Conservation (phyloP, 345 rosid species). For the Melastoma malabathricum region DNA sequence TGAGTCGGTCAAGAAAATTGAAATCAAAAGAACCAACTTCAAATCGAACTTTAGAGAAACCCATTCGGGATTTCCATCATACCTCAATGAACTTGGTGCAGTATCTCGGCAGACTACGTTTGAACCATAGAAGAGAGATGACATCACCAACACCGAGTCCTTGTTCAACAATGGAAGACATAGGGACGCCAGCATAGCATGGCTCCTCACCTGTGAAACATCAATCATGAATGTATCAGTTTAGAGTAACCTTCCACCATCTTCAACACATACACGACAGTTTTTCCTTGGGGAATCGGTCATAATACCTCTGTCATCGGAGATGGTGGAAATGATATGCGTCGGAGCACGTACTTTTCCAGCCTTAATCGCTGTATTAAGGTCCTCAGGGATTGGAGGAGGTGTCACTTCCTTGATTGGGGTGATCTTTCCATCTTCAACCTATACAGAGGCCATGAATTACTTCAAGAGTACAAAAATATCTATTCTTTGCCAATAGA, state of each 20-base stretch:
- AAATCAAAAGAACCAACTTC: too few species aligned
- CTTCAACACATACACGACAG: not conserved
- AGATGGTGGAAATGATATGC: slow-evolving; percentile 88
- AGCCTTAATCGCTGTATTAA: slow-evolving; percentile 74
- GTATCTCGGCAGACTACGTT: slow-evolving; percentile 93
- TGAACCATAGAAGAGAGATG: slow-evolving; percentile 92
- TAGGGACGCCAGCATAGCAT: slow-evolving; percentile 95
- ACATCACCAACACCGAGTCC: slow-evolving; percentile 95
- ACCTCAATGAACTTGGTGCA: slow-evolving; percentile 93
- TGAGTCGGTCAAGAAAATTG: slow-evolving; percentile 3
- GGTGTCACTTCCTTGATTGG: slow-evolving; percentile 71
- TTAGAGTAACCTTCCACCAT: slow-evolving; percentile 1
- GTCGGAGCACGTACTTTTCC: slow-evolving; percentile 98
- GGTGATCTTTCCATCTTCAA: slow-evolving; percentile 64
- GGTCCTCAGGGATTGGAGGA: slow-evolving; percentile 96
- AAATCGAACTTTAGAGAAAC: too few species aligned
- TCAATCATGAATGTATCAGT: slow-evolving; percentile 1
- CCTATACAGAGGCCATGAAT: too few species aligned
- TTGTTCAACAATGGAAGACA: slow-evolving; percentile 88
- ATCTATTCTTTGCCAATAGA: too few species aligned
- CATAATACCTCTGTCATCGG: slow-evolving; percentile 77
- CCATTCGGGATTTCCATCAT: not conserved
- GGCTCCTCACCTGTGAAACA: slow-evolving; percentile 79
- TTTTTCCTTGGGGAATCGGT: not conserved
- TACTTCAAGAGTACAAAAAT: too few species aligned